Conservation (phyloP, 83 land plant genomes). For the Isoetes engelmannii region DNA sequence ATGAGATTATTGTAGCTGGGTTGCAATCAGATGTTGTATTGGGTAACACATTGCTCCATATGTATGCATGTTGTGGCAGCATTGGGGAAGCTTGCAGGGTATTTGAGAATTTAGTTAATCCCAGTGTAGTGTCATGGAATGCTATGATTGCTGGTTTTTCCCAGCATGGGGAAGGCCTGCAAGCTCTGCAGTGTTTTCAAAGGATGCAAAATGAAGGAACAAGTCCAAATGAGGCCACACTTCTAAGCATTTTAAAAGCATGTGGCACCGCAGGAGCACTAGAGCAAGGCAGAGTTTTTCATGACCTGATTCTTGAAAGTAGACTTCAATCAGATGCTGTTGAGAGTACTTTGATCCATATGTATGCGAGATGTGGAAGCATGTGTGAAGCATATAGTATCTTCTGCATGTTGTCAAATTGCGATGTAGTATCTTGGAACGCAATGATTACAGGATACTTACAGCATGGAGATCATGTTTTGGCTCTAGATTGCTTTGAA, state of each 20-base stretch:
- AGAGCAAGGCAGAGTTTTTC: background rate
- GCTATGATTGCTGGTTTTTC: background rate
- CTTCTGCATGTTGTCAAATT: background rate
- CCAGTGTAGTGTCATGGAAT: slow-evolving; percentile 3
- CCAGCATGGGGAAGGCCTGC: background rate
- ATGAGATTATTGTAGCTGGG: background rate
- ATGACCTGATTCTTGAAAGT: slow-evolving; percentile 2
- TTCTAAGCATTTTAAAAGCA: slow-evolving; percentile 4
- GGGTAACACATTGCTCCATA: background rate
- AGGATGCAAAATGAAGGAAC: background rate
- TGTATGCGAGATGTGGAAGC: background rate
- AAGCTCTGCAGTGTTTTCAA: background rate
- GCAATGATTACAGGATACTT: too few relatives aligned
- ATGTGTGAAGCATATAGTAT: too few relatives aligned
- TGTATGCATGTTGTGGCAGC: background rate
- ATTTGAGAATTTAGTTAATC: background rate
- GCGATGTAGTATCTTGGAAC: background rate
- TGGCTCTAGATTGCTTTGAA: too few relatives aligned
- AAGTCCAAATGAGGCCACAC: background rate
- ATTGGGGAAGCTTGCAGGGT: background rate
- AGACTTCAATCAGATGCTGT: background rate
- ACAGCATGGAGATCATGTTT: slow-evolving; percentile 4
- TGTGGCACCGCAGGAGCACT: slow-evolving; percentile 1
- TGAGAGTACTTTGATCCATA: background rate
- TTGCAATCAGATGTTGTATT: background rate